These are phyloP conservation scores for Rubus idaeus DNA, from an alignment of 306 rosid genomes.

Conservation along the genomic window DNA sequence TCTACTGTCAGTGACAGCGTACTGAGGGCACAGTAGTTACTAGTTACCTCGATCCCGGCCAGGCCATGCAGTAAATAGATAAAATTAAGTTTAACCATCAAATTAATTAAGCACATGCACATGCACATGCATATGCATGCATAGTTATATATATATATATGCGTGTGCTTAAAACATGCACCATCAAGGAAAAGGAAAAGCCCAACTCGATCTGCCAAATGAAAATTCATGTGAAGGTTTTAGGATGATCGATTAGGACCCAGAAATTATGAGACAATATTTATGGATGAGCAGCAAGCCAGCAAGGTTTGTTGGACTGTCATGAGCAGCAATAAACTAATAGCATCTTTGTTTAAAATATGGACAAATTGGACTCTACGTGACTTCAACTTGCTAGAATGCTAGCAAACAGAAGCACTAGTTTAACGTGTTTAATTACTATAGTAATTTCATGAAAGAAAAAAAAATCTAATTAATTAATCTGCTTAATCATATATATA, in stretches of 20 bases:
- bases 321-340: not conserved
- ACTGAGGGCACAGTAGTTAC: no score
- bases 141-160: no score
- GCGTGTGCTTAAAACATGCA: not conserved
- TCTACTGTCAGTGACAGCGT: no score
- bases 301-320: not conserved
- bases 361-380: not conserved
- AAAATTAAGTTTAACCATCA: no score
- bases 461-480: not conserved
- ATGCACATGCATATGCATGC: no score
- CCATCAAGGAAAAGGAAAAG: not conserved
- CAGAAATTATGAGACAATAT: not conserved
- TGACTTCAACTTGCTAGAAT: not conserved
- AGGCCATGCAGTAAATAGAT: no score
- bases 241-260: not conserved
- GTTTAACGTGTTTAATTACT: not conserved
- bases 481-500: not conserved
- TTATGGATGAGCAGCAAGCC: slow-evolving; percentile 5
- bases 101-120: no score
- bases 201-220: not conserved
- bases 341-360: not conserved
- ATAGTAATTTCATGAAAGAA: not conserved
- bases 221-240: slow-evolving; percentile 26
- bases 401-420: not conserved
- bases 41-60: no score